These are phyloP conservation scores for Hypoxylon trugodes DNA, from an alignment of 495 filamentous ascomycete species.

Conservation along the genomic window DNA sequence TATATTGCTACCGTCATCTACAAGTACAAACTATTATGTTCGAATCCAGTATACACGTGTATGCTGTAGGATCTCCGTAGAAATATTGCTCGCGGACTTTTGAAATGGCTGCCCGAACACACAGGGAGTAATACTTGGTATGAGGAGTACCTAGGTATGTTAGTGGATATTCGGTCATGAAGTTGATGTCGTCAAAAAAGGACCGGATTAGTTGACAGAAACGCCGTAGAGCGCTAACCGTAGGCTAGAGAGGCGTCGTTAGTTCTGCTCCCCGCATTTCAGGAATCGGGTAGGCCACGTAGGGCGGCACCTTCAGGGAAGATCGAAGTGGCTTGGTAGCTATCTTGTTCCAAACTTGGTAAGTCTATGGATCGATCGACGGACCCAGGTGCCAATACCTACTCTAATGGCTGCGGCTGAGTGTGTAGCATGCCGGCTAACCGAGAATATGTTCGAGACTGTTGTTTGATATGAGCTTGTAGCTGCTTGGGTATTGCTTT, in stretches of 20 bases:
- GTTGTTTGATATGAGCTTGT: neutral
- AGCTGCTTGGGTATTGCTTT: neutral
- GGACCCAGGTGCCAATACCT: neutral
- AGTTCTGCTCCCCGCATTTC: constrained; percentile 19
- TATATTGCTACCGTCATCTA: neutral
- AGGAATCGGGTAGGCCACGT: neutral
- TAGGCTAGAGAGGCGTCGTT: neutral
- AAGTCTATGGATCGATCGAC: constrained; percentile 14
- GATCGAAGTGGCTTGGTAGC: constrained; percentile 16
- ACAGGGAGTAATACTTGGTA: neutral
- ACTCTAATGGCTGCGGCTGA: constrained; percentile 19
- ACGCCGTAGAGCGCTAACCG: neutral
- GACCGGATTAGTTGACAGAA: constrained; percentile 16
- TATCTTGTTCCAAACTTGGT: constrained; percentile 7
- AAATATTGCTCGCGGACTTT: neutral
- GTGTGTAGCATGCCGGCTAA: constrained; percentile 10
- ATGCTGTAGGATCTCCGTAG: neutral
- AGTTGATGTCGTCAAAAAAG: constrained; percentile 16
- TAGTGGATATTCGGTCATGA: neutral
- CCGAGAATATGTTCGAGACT: constrained; percentile 7
- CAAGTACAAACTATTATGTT: neutral
- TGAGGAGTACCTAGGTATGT: too few species aligned
- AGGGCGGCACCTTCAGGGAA: constrained; percentile 7
- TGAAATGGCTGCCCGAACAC: neutral
- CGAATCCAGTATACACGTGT: neutral